Base-by-base conservation (phyloP, 2,329 filamentous ascomycete species). In the Aspergillus ochraceoroseus region DNA sequence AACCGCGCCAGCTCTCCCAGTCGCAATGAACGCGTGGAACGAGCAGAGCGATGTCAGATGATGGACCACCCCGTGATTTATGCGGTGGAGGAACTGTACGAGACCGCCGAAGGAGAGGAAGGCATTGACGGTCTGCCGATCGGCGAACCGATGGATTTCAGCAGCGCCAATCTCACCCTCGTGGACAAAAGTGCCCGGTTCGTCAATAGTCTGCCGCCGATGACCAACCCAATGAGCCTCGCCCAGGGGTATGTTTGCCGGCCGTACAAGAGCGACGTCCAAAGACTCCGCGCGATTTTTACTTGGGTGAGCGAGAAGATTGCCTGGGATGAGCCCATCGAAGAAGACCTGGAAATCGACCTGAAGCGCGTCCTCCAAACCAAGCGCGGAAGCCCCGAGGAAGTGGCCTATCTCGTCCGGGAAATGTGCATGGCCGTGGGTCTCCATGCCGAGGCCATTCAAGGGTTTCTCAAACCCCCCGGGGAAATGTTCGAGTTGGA, bases 101-200 rank as follows among this genome's bases (percentile, higher is more conserved):
- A 88, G 48, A 82, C 80, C 38, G 81, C 87, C 7, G 83, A 96
- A 59, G 92, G 92, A 5, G 88, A 96, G 53, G 92, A 98, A 66
- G 85, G 83, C 5, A 81, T 82, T 3, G 84, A 96, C 58, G 90
- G 89, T 1, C 74, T 84, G 49, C 84, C 89, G 0, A 82, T 98
- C n/a, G 71, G 72, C 7, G 82, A 94, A 35, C 82, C 89, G 2
- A 85, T 82, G 9, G 85, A 95, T 63, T 95, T 92, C 59, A 77
- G 80, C 32, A 71, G 75, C 5, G 81, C 88, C 34, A 95, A 90
- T 62, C 73, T 96, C 29, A 79, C 75, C 42, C 78, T 95, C 43
- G 92, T 98, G 1, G 92, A 98, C 70, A 98, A 98, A 67, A 95
- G 89, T 58, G 85, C 89, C 4, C 82, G 92, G 1, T 98, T 96